A percentile compares a stretch with the other conserved stretches of the same genome.
phyloP scores from a whole-genome alignment of 139 green algal genomes.

The Chlamydomonas schloesseri region DNA sequence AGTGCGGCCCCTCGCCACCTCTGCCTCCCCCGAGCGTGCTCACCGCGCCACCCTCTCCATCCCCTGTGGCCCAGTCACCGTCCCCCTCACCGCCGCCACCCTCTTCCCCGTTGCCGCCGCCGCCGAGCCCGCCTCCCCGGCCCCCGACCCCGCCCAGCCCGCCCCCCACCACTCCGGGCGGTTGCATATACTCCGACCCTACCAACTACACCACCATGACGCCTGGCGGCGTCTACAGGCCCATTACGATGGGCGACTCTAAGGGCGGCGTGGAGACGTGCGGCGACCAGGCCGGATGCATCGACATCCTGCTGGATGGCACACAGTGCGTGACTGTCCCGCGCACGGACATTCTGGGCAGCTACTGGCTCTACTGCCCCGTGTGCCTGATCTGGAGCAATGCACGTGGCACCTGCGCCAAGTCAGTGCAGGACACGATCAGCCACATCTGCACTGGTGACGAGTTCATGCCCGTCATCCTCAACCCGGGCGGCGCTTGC shows the following conservation, averaged over 20 bases:
- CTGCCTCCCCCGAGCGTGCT: background rate
- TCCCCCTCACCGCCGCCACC: background rate
- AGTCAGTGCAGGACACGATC: background rate
- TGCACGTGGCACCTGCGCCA: background rate
- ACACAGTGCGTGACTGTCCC: background rate
- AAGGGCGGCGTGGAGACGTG: background rate
- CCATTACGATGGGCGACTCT: background rate
- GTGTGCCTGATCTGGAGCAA: slow-evolving; percentile 7
- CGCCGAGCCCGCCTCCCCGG: background rate
- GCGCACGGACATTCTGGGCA: background rate
- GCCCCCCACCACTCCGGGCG: background rate
- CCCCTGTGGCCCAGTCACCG: background rate
- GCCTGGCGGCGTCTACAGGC: too few species aligned
- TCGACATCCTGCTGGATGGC: background rate
- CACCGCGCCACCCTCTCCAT: background rate
- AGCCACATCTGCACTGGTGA: slow-evolving; percentile 7
- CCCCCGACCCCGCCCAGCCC: background rate
- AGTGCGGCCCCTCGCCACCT: background rate
- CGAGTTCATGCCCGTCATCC: background rate
- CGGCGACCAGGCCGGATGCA: background rate
- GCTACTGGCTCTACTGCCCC: slow-evolving; percentile 3
- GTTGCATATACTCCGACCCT: background rate
- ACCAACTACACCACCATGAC: background rate
- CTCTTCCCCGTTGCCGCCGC: background rate
- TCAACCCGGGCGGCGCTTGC: background rate